Percentiles rank a stretch among this genome's conserved stretches.
Evolutionary conservation across 179 eudicot genomes (phyloP).

Genomic region (Sideroxylon spinosum): DNA sequence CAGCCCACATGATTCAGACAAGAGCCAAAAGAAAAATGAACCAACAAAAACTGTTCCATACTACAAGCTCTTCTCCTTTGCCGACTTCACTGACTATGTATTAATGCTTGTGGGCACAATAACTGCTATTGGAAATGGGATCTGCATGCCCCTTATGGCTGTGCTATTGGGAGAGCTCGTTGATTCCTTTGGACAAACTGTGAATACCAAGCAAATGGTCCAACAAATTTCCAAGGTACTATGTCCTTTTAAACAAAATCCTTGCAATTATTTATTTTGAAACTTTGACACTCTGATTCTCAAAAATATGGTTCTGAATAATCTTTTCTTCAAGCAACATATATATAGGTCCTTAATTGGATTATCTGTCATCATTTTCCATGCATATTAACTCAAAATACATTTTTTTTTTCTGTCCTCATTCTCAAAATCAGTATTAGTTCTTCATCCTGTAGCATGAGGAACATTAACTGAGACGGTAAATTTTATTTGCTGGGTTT

Average conservation of each 20-base stretch:
- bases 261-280: neutral
- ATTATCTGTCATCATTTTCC: neutral
- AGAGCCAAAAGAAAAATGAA: conserved; percentile 14
- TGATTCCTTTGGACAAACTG: conserved; percentile 31
- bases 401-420: neutral
- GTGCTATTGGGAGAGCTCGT: conserved; percentile 36
- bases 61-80: conserved; percentile 33
- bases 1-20: neutral
- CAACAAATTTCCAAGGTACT: conserved; percentile 37
- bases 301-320: neutral
- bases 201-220: conserved; percentile 18
- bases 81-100: conserved; percentile 28
- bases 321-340: neutral
- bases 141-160: conserved; percentile 32
- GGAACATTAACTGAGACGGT: neutral
- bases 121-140: conserved; percentile 36
- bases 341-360: neutral
- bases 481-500: neutral
- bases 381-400: neutral
- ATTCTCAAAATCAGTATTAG: too few species aligned
- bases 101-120: conserved; percentile 35
- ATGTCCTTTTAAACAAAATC: neutral
- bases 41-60: conserved; percentile 20
- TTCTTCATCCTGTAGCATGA: neutral
- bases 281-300: neutral